Conservation (phyloP, 495 filamentous ascomycete species). For the Neurospora tetrasperma region DNA sequence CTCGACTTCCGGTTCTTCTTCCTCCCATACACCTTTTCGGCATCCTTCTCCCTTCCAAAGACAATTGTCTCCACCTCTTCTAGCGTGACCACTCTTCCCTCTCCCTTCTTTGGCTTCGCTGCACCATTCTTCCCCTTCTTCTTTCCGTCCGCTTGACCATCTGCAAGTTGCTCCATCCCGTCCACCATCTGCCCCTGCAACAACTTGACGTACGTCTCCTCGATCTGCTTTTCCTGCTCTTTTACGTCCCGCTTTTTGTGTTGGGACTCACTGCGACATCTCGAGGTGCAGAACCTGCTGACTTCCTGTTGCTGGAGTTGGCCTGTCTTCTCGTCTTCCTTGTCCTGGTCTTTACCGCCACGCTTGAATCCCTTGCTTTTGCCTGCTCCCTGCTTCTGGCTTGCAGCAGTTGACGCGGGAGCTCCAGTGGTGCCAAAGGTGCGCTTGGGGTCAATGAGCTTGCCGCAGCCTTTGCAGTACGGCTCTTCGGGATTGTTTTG, state of each 20-base stretch:
- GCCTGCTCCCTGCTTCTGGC: background rate
- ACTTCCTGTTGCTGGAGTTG: slow-evolving; percentile 2
- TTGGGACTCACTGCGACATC: background rate
- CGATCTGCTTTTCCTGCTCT: background rate
- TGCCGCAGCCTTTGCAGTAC: slow-evolving; percentile 34
- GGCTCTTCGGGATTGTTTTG: slow-evolving; percentile 19
- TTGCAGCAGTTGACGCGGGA: background rate
- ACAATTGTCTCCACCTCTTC: slow-evolving; percentile 24
- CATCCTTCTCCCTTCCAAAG: slow-evolving; percentile 21
- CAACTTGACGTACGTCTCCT: background rate
- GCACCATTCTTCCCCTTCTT: slow-evolving; percentile 10
- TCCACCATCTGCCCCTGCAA: background rate
- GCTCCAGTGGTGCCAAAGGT: background rate
- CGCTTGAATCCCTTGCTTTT: background rate
- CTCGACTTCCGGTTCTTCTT: slow-evolving; percentile 25
- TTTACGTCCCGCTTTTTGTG: background rate
- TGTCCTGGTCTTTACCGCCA: background rate
- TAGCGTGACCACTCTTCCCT: slow-evolving; percentile 9
- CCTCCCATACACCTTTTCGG: slow-evolving; percentile 21
- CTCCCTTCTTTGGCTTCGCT: background rate
- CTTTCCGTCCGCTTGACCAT: background rate
- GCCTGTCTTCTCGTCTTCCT: background rate
- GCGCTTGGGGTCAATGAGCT: slow-evolving; percentile 23
- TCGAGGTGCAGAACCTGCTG: background rate
- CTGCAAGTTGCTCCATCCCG: background rate